Base-by-base conservation (phyloP, 2,329 filamentous ascomycete species). In the Venturia effusa region DNA sequence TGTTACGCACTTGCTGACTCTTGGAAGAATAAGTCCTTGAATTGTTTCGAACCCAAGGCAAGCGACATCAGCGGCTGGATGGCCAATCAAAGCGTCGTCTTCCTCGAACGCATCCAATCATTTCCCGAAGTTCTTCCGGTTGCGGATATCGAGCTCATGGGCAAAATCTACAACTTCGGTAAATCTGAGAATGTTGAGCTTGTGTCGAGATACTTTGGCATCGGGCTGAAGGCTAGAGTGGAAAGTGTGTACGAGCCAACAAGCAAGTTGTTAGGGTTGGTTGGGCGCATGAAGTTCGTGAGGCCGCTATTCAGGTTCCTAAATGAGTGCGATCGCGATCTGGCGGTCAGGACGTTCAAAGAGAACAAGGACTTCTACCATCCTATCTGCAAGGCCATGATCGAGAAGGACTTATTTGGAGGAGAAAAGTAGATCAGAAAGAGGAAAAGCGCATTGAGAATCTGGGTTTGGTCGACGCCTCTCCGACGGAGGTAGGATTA, bases 271-370 rank as follows among this genome's bases (percentile, higher is more conserved):
- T 79, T 97, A 45, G 89, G 90, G 39, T 81, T 82, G 62, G 92
- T 97, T 30, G 94, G 94, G 15, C 81, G 94, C 64, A 97, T 99
- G 94, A 97, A 97, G 83, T 97, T 93, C 75, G 93, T 97, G 65
- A 82, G 93, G 59, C 91, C 93, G 27, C 77, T 97, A 71, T 97
- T 88, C 78, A 83, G 88, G 66, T 83, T 84, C 61, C 78, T 99
- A 68, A 87, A 88, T 71, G 85, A 86, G 73, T 84, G 89, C 45
- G 88, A 97, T 76, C 80, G 84, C 59, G 78, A 85, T 32, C 76
- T 96, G 70, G 93, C 94, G 0, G 76, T 93, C 62, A 80, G 85
- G 73, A 96, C 92, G 0, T 97, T 96, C 76, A 84, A 89, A 77
- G 88, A 88, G 82, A 88, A 96, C 74, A 89, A 83, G 76, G 87